phyloP scores from a whole-genome alignment of 495 filamentous ascomycete species.

The Penicillium fimorum region DNA sequence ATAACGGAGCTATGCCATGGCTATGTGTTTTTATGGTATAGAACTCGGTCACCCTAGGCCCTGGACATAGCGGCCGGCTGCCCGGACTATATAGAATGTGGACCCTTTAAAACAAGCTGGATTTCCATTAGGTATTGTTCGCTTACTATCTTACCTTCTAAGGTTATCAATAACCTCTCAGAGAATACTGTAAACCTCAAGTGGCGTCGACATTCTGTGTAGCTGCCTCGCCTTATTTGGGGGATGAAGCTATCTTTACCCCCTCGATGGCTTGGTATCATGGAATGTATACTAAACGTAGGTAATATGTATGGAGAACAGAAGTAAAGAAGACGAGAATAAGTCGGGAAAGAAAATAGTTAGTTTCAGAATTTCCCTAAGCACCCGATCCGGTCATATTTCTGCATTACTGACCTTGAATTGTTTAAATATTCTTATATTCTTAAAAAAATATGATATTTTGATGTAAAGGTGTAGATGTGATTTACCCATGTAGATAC shows the following conservation, averaged over 20 bases:
- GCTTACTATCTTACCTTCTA: too few relatives aligned
- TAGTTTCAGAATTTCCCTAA: background rate
- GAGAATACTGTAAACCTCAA: too few relatives aligned
- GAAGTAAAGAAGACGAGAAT: background rate
- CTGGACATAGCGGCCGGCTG: too few relatives aligned
- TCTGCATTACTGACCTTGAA: background rate
- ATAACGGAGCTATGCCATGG: too few relatives aligned
- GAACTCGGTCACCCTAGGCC: too few relatives aligned
- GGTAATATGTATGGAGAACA: background rate
- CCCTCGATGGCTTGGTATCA: background rate
- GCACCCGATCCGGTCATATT: background rate
- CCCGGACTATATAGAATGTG: too few relatives aligned
- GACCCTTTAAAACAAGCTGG: too few relatives aligned
- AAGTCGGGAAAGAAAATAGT: background rate
- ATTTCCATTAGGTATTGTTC: too few relatives aligned
- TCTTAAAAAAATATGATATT: background rate
- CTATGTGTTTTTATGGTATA: too few relatives aligned
- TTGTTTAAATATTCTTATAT: background rate
- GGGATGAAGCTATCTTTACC: background rate
- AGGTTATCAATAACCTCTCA: too few relatives aligned
- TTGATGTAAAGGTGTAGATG: too few relatives aligned
- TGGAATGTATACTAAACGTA: background rate
- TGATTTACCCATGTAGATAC: background rate
- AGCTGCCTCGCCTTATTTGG: constrained; percentile 31
- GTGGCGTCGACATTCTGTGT: constrained; percentile 29